Percentiles rank a stretch among this genome's conserved stretches.
These are phyloP conservation scores for Oehlia diaphana DNA, from an alignment of 192 early-diverging fungal genomes.

Conservation along the genomic window DNA sequence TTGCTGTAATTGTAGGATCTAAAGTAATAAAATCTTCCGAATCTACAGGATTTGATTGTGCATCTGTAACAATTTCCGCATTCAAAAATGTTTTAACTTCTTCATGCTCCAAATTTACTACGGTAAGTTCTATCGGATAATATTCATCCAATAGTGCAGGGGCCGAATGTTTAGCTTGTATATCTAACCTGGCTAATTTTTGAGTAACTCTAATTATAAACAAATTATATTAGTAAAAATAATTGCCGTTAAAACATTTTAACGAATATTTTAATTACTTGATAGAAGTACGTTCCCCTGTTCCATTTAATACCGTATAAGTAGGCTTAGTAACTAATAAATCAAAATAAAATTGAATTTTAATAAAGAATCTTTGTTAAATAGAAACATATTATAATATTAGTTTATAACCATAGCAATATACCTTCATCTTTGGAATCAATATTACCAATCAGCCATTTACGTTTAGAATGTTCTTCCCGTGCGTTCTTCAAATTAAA, in stretches of 20 bases:
- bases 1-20: conserved; percentile 6
- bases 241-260: not conserved
- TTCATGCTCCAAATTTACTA: conserved; percentile 63
- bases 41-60: conserved; percentile 5
- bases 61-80: conserved; percentile 55
- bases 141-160: conserved; percentile 72
- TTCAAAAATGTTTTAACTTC: conserved; percentile 58
- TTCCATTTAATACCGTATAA: conserved; percentile 51
- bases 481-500: conserved; percentile 36
- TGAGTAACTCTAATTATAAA: conserved; percentile 47
- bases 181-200: conserved; percentile 60
- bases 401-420: not conserved
- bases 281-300: conserved; percentile 50
- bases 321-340: conserved; percentile 25
- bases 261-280: conserved; percentile 35
- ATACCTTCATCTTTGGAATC: not conserved
- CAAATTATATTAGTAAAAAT: not conserved
- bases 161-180: conserved; percentile 51
- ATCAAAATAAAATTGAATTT: not conserved
- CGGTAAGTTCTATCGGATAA: conserved; percentile 59
- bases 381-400: not conserved
- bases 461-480: conserved; percentile 37
- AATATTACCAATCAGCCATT: conserved; percentile 19
- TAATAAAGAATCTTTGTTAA: not conserved
- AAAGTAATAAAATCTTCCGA: conserved; percentile 32